Percentiles rank a stretch among this genome's conserved stretches.
phyloP scores from a whole-genome alignment of 2,329 filamentous ascomycete species.

The Aphanocladium album region DNA sequence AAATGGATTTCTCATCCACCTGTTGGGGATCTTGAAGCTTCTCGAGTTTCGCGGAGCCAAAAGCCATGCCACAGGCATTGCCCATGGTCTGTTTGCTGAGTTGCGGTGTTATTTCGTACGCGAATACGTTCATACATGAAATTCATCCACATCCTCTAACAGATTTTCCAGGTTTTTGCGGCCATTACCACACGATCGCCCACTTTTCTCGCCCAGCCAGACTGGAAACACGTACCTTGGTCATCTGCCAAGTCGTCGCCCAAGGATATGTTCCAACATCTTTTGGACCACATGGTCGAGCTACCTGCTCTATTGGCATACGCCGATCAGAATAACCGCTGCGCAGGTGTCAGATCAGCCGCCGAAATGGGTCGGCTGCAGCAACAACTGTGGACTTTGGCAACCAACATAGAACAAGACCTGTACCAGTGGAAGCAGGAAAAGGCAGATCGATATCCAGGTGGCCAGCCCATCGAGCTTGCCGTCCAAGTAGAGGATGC shows the following conservation, averaged over 20 bases:
- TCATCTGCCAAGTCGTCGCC: background rate
- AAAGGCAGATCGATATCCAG: background rate
- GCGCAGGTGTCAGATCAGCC: background rate
- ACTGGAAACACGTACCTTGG: background rate
- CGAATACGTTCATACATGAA: background rate
- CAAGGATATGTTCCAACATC: background rate
- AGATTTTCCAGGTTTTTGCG: background rate
- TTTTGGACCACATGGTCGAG: background rate
- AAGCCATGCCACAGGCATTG: background rate
- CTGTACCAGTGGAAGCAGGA: background rate
- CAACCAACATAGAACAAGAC: background rate
- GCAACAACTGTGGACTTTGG: background rate
- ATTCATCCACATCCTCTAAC: background rate
- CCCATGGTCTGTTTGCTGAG: background rate
- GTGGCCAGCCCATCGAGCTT: background rate
- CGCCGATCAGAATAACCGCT: background rate
- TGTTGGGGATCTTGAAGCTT: background rate
- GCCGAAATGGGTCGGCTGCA: background rate
- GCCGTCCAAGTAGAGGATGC: background rate
- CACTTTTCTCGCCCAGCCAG: background rate
- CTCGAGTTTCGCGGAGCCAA: background rate
- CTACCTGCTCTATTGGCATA: background rate
- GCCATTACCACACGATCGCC: background rate
- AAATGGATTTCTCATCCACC: background rate
- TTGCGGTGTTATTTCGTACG: background rate